Base-by-base conservation (phyloP, 441 rosid genomes). In the Syzygium syzygioides region DNA sequence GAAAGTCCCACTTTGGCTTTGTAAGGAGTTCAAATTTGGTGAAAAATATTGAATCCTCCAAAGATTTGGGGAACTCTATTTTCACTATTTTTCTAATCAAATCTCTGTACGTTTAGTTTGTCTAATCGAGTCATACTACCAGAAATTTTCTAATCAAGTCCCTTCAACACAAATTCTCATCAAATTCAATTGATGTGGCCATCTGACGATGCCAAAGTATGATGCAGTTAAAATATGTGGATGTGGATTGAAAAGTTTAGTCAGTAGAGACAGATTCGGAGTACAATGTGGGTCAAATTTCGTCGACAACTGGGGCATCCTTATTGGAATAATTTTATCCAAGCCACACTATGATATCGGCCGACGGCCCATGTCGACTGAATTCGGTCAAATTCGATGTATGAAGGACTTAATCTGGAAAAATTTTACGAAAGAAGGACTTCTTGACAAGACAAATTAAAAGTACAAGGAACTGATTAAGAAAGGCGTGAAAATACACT, bases 301-400 rank as follows among this genome's bases (percentile, higher is more conserved):
- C n/a, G 2, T 13, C 6, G 1, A 12, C 3, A 3, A 41, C 3
- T 15, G 13, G 10, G 83, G 41, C 18, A 76, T 41, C 6, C 83
- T 3, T 13, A 14, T 41, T 12, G 53, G 18, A 66, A 64, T 30
- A 8, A 0, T 8, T 64, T 30, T 66, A 32, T 76, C 52, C 26
- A 12, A 0, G 18, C 83, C 83, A 23, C 17, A 25, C 53, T 12
- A 76, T 23, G 52, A 76, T 41, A 41, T 41, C n/a, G 1, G 41
- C 83, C n/a, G 4, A 23, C 1, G 1, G 9, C n/a, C 52, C 2
- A 41, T 0, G 10, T 0, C 83, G 4, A 23, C 18, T 76, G 4
- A 3, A 14, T 76, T 41, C 7, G 18, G 28, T 41, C 83, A 12
- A 76, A 76, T 37, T 37, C 13, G 52, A 26, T 6, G 18, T 48